Conservation (phyloP, 2,329 filamentous ascomycete species). For the Elsinoe perseae region DNA sequence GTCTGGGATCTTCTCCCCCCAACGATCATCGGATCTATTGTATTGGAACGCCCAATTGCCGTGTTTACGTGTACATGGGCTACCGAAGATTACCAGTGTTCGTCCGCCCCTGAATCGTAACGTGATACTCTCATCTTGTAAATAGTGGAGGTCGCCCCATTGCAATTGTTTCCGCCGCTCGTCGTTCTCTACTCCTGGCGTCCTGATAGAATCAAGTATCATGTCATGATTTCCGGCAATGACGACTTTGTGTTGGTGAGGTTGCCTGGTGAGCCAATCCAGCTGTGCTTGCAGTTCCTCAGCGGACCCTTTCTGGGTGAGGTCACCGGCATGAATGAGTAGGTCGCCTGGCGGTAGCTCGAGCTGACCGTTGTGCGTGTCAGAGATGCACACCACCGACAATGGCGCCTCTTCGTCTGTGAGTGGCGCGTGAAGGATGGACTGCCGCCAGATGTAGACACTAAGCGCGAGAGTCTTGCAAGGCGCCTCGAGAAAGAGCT, state of each 20-base stretch:
- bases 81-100: slow-evolving; percentile 64
- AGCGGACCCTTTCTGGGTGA: slow-evolving; percentile 20
- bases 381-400: slow-evolving; percentile 20
- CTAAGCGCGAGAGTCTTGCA: background rate
- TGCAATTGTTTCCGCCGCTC: slow-evolving; percentile 22
- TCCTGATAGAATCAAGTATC: slow-evolving; percentile 22
- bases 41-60: slow-evolving; percentile 46
- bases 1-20: slow-evolving; percentile 18
- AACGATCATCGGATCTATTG: slow-evolving; percentile 24
- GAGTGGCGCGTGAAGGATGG: background rate
- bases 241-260: slow-evolving; percentile 22
- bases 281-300: slow-evolving; percentile 21
- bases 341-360: slow-evolving; percentile 21
- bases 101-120: slow-evolving; percentile 50
- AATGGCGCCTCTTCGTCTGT: background rate
- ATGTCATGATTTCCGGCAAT: slow-evolving; percentile 25
- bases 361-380: slow-evolving; percentile 25
- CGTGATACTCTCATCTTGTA: slow-evolving; percentile 26
- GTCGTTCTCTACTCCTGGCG: background rate
- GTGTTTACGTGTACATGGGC: slow-evolving; percentile 59
- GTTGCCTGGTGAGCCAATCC: slow-evolving; percentile 20
- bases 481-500: background rate
- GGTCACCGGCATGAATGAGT: slow-evolving; percentile 24
- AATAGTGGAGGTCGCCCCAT: slow-evolving; percentile 32
- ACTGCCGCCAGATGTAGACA: background rate